Evolutionary conservation across 306 rosid genomes (phyloP), one percentile per base, ranked within the genome.

Genomic region (Citrullus colocynthis): DNA sequence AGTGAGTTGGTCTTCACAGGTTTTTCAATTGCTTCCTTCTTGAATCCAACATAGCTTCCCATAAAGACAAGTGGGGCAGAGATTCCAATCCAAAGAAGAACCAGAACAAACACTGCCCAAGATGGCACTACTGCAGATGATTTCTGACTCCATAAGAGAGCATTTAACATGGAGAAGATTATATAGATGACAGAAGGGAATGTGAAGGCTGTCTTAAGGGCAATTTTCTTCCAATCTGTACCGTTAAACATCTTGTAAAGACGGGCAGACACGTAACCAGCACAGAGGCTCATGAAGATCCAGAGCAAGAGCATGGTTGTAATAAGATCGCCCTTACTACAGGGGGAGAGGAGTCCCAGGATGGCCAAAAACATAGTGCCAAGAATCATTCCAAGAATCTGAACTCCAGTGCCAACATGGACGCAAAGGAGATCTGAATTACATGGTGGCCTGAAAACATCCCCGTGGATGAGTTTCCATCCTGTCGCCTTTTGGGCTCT

Each of bases 401-500:
- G 94, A 83, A 90, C 91, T 57, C 94, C 94, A 18, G 90, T 90
- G 79, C 94, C 94, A 16, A 88, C 90, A 82, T 90, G 87, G 75
- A 90, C 87, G 66, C 91, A 90, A 11, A 90, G 90, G 82, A 90
- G 66, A 78, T 88, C 89, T 49, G 94, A 86, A 79, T 85, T 82
- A 84, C 28, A 83, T 56, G 94, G 94, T 32, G 94, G 85, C 85
- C 94, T 88, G 79, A 90, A 90, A 30, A 90, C 91, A 86, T 90
- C 94, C 41, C 94, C 94, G 52, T 90, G 94, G 55, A 90, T 89
- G 76, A 90, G 94, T 79, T 90, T 90, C 94, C 94, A 90, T 74
- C 94, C 94, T 57, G 90, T 90, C 85, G 83, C 91, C 79, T 90
- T 91, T 81, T 88, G 90, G 52, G 91, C 89, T 85, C 86, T 88